These are phyloP conservation scores for Salix exigua DNA, from an alignment of 345 rosid species.

Conservation along the genomic window DNA sequence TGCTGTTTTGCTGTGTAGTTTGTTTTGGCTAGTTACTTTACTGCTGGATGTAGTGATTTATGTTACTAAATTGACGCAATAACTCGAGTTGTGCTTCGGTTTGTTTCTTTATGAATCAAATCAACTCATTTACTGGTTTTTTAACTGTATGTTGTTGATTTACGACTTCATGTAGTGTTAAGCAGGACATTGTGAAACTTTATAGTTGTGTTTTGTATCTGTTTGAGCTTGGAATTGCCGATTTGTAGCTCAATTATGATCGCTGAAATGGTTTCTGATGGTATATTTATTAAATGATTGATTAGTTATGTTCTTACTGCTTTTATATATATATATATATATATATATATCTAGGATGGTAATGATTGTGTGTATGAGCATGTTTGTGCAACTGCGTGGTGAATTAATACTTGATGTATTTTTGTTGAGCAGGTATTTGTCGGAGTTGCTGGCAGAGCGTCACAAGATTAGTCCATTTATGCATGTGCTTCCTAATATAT, in stretches of 20 bases:
- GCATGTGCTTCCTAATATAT: constrained; percentile 59
- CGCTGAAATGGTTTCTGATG: neutral
- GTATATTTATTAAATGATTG: neutral
- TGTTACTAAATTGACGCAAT: neutral
- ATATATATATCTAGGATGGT: neutral
- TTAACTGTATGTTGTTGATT: neutral
- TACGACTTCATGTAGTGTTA: neutral
- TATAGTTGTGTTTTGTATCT: neutral
- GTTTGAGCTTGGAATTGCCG: neutral
- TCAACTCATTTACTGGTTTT: neutral
- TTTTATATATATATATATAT: neutral
- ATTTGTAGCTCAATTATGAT: neutral
- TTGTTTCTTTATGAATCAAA: neutral
- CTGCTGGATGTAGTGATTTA: neutral
- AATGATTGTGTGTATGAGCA: too few relatives aligned
- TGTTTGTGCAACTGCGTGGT: neutral
- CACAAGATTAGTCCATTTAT: constrained; percentile 65
- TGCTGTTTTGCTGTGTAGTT: neutral
- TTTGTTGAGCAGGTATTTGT: constrained; percentile 55
- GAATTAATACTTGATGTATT: neutral
- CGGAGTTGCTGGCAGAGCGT: constrained; percentile 72
- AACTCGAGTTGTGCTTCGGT: neutral
- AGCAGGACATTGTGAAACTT: neutral
- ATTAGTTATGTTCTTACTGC: neutral
- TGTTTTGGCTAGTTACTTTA: neutral